Conservation (phyloP, 1,284 basidiomycete species). For the Ceratobasidium sp. region DNA sequence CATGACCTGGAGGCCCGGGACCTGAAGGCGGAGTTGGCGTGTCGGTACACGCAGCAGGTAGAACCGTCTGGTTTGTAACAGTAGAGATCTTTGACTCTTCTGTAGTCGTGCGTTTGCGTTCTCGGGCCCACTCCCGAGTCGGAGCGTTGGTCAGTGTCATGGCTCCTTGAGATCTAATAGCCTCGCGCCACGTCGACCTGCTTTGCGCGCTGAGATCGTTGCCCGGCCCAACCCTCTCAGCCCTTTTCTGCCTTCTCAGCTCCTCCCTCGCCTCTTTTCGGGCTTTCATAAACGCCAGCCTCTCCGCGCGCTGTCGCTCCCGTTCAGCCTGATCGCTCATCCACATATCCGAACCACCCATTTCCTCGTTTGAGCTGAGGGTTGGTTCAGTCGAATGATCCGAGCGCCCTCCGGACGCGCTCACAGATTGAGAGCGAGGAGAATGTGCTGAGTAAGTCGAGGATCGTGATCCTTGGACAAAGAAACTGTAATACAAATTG, state of each 20-base stretch:
- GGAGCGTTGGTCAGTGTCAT: not conserved
- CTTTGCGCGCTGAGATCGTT: not conserved
- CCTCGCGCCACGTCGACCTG: conserved; percentile 8
- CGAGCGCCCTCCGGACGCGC: not conserved
- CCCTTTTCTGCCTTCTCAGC: not conserved
- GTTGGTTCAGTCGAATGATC: conserved; percentile 13
- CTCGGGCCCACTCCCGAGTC: not conserved
- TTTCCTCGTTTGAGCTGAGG: conserved; percentile 30
- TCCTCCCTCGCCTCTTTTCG: conserved; percentile 31
- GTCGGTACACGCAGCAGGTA: not conserved
- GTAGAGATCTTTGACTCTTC: not conserved
- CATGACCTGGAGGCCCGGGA: conserved; percentile 15
- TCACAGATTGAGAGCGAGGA: not conserved
- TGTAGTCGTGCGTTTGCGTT: not conserved
- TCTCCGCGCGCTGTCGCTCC: conserved; percentile 31
- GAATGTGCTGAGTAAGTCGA: conserved; percentile 35
- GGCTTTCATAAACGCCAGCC: conserved; percentile 36
- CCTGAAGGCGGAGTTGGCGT: conserved; percentile 31
- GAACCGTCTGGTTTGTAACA: too few species aligned
- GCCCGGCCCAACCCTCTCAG: not conserved
- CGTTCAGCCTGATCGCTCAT: conserved; percentile 34
- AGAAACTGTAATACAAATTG: conserved; percentile 36
- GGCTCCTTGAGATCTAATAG: not conserved
- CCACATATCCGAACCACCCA: not conserved
- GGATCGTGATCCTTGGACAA: conserved; percentile 38